These are phyloP conservation scores for Termitomyces bulborhizus DNA, from an alignment of 768 basidiomycete species.

Conservation along the genomic window DNA sequence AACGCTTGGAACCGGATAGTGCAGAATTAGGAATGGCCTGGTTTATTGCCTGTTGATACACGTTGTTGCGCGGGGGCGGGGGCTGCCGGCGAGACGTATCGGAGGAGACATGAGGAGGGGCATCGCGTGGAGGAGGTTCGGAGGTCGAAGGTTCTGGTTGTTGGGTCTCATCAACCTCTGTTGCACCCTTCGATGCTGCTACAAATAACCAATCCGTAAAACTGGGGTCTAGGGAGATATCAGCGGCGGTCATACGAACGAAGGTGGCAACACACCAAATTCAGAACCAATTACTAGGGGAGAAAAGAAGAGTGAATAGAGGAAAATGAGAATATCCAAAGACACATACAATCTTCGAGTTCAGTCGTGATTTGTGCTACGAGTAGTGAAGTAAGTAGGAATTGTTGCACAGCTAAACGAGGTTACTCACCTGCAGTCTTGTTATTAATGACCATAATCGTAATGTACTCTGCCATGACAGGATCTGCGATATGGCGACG, in stretches of 20 bases:
- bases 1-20: constrained; percentile 52
- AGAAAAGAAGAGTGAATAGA: background rate
- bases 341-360: constrained; percentile 67
- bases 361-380: constrained; percentile 84
- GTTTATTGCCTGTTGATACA: constrained; percentile 72
- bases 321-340: background rate
- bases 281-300: constrained; percentile 67
- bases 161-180: constrained; percentile 39
- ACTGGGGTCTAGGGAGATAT: constrained; percentile 47
- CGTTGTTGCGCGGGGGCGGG: constrained; percentile 45
- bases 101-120: constrained; percentile 23
- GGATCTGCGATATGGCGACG: constrained; percentile 46
- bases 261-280: constrained; percentile 47
- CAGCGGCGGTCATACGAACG: constrained; percentile 8
- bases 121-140: constrained; percentile 26
- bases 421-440: constrained; percentile 62
- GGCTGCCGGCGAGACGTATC: constrained; percentile 40
- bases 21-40: constrained; percentile 51
- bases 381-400: constrained; percentile 10
- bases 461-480: constrained; percentile 93
- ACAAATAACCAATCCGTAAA: constrained; percentile 90
- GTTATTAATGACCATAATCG: constrained; percentile 93
- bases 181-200: constrained; percentile 67
- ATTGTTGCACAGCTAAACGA: background rate
- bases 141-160: constrained; percentile 30